A percentile compares a stretch with the other conserved stretches of the same genome.
Conservation (phyloP, 208 protist species). For the Porcisia hertigi region DNA sequence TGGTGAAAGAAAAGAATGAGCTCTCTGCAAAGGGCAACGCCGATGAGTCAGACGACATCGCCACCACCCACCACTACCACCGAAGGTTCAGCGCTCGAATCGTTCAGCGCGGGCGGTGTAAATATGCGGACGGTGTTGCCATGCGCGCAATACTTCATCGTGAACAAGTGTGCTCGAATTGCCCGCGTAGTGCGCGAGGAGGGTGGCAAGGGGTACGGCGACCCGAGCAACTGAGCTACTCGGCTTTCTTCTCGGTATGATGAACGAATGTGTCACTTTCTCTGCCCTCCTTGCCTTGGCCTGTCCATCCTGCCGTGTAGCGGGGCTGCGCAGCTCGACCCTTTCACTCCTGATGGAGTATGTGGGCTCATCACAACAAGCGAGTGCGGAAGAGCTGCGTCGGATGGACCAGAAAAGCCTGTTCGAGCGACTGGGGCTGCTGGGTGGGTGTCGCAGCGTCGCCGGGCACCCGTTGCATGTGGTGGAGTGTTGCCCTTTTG, state of each 20-base stretch:
- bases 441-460: slow-evolving; percentile 8
- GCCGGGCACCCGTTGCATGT: slow-evolving; percentile 6
- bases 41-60: neutral
- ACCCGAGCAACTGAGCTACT: slow-evolving; percentile 21
- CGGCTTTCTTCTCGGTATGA: slow-evolving; percentile 22
- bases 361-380: slow-evolving; percentile 27
- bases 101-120: neutral
- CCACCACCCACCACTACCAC: neutral
- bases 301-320: slow-evolving; percentile 38
- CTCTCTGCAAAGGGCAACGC: neutral
- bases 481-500: slow-evolving; percentile 23
- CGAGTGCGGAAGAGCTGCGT: slow-evolving; percentile 7
- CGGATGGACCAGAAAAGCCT: neutral
- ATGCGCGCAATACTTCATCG: slow-evolving; percentile 39
- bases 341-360: slow-evolving; percentile 12
- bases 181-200: slow-evolving; percentile 26
- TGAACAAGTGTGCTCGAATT: slow-evolving; percentile 38
- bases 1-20: neutral
- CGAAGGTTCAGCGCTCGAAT: neutral
- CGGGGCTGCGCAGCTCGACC: slow-evolving; percentile 8
- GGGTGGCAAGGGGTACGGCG: slow-evolving; percentile 12
- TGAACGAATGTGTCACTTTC: slow-evolving; percentile 6
- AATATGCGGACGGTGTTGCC: slow-evolving; percentile 18
- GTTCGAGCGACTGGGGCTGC: slow-evolving; percentile 13
- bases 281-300: slow-evolving; percentile 28